Conservation (phyloP, 1,284 basidiomycete species). For the Ganoderma lingzhi region DNA sequence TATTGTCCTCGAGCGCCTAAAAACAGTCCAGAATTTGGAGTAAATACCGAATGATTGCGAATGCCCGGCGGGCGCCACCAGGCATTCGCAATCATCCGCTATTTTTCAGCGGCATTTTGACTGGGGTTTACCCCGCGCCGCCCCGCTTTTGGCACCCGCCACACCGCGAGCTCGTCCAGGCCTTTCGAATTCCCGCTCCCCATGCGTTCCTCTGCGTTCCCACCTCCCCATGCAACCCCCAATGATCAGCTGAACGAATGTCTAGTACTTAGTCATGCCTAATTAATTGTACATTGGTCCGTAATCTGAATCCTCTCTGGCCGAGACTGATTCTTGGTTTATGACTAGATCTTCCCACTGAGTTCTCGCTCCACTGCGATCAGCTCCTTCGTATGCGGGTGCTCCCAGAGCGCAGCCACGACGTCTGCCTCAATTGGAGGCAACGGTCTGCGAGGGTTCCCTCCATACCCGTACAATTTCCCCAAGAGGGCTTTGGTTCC, state of each 20-base stretch:
- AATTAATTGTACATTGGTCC: not conserved
- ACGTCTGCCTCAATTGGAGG: conserved; percentile 64
- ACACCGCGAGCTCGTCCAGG: not conserved
- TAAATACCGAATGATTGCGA: too few species aligned
- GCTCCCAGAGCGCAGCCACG: conserved; percentile 70
- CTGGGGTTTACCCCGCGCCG: conserved; percentile 25
- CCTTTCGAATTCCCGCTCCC: not conserved
- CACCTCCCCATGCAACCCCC: not conserved
- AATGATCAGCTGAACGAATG: not conserved
- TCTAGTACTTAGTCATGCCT: not conserved
- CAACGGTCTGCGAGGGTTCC: conserved; percentile 78
- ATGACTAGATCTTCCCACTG: conserved; percentile 46
- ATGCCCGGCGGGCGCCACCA: too few species aligned
- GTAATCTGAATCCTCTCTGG: not conserved
- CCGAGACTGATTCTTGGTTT: conserved; percentile 6
- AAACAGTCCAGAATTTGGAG: too few species aligned
- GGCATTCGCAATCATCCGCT: too few species aligned
- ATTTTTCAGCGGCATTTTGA: too few species aligned
- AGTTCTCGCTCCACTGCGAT: conserved; percentile 72
- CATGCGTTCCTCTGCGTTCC: not conserved
- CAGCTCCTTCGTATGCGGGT: conserved; percentile 73
- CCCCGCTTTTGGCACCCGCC: conserved; percentile 21
- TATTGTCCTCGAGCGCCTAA: too few species aligned
- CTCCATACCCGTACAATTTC: conserved; percentile 81
- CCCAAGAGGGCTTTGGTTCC: conserved; percentile 86